Conservation (phyloP, 1,139 yeast species). For the Taphrina wiesneri region DNA sequence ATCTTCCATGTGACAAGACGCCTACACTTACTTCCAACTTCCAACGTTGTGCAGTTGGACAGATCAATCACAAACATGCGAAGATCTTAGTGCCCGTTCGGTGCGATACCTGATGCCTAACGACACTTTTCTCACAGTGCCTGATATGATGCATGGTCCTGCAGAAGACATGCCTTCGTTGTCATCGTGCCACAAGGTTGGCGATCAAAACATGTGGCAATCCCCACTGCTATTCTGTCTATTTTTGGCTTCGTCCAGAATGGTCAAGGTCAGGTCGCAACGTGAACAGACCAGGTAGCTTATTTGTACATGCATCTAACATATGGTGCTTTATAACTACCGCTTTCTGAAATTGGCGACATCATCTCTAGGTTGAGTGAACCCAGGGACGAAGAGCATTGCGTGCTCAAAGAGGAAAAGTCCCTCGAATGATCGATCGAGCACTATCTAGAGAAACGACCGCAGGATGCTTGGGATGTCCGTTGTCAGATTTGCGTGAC, state of each 20-base stretch:
- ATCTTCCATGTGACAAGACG: background rate
- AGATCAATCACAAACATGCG: no score
- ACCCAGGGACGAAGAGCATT: no score
- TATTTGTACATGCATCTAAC: background rate
- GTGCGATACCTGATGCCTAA: background rate
- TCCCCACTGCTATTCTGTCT: background rate
- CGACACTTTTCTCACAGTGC: no score
- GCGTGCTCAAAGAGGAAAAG: no score
- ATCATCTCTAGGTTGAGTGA: no score
- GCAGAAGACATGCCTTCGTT: background rate
- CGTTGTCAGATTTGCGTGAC: background rate
- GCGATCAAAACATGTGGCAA: background rate
- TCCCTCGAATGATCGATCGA: no score
- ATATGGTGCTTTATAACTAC: background rate
- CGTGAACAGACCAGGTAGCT: background rate
- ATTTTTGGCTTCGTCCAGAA: background rate
- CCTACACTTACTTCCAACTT: background rate
- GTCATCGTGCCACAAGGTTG: background rate
- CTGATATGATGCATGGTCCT: no score
- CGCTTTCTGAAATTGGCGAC: no score
- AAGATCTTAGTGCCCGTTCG: background rate
- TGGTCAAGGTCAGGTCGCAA: background rate
- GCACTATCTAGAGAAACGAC: background rate
- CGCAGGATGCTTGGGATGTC: background rate
- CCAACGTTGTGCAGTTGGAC: no score